These are phyloP conservation scores for barley (Hordeum vulgare) DNA, from an alignment of 176 grass and related monocot genomes.

Conservation along the genomic window MorexV3_pseudomolecules_assembly NC_058520.1:595056186-595056685, in stretches of 20 bases:
- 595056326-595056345: background rate
- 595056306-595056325: background rate
- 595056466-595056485: slow-evolving; percentile 52
- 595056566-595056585: background rate
- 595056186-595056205: slow-evolving; percentile 89
- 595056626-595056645: background rate
- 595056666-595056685: background rate
- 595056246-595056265: slow-evolving; percentile 61
- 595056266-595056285: slow-evolving; percentile 40
- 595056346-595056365: background rate
- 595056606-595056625: background rate
- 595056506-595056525: slow-evolving; percentile 37
- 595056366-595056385: background rate
- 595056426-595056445: background rate
- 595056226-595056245: slow-evolving; percentile 47
- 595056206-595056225: slow-evolving; percentile 55
- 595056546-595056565: slow-evolving; percentile 52
- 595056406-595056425: background rate
- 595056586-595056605: background rate
- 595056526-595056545: slow-evolving; percentile 71
- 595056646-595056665: background rate
- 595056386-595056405: background rate
- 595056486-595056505: slow-evolving; percentile 72
- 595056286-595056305: background rate
- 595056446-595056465: slow-evolving; percentile 21